These are phyloP conservation scores for Lasiosphaeria miniovina DNA, from an alignment of 495 filamentous ascomycete species.

Conservation along the genomic window DNA sequence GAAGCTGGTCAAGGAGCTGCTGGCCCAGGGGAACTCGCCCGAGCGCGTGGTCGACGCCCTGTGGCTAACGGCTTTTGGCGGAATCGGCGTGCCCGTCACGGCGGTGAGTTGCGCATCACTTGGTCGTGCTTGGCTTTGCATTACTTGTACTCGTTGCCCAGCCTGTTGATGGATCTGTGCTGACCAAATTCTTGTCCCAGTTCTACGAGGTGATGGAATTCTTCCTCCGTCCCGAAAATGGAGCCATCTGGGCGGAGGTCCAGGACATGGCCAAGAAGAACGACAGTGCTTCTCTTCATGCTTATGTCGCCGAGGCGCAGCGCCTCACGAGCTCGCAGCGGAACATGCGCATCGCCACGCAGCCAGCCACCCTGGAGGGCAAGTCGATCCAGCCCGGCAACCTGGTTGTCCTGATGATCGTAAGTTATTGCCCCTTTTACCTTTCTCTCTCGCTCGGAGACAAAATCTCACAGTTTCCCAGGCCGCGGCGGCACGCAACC, in stretches of 20 bases:
- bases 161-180: not conserved
- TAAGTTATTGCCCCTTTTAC: conserved; percentile 17
- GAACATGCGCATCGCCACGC: conserved; percentile 26
- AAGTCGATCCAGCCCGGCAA: conserved; percentile 26
- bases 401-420: conserved; percentile 29
- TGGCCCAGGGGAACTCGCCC: conserved; percentile 19
- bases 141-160: too few relatives aligned
- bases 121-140: not conserved
- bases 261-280: conserved; percentile 39
- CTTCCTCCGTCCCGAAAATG: conserved; percentile 42
- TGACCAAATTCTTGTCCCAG: conserved; percentile 17
- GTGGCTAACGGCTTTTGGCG: conserved; percentile 35
- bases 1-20: conserved; percentile 29
- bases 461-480: conserved; percentile 3
- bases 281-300: conserved; percentile 28
- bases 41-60: conserved; percentile 33
- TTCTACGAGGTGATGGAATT: conserved; percentile 44
- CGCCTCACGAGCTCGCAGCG: conserved; percentile 31
- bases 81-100: conserved; percentile 39
- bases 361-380: conserved; percentile 25
- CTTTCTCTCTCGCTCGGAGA: not conserved
- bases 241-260: conserved; percentile 48
- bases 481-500: conserved; percentile 31
- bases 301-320: conserved; percentile 31
- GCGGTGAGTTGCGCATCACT: conserved; percentile 1